A percentile compares a stretch with the other conserved stretches of the same genome.
Conservation (phyloP, 2,329 filamentous ascomycete species). For the Exophiala bonariae region DNA sequence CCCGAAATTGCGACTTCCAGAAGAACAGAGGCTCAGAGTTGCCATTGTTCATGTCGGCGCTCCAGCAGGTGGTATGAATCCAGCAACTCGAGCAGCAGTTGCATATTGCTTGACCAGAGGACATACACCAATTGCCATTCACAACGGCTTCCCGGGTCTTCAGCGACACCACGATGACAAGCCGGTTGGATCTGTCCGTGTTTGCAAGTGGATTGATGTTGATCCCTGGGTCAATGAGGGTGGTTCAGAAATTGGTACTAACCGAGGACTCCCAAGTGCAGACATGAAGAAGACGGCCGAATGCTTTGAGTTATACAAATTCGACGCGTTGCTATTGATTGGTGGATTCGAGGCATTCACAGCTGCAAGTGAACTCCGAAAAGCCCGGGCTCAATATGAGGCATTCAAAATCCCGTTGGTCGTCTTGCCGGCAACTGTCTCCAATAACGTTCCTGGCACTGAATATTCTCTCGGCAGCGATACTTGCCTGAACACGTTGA, state of each 20-base stretch:
- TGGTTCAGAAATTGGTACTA: constrained; percentile 96
- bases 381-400: constrained; percentile 74
- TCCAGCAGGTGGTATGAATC: constrained; percentile 97
- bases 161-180: constrained; percentile 84
- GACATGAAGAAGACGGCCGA: constrained; percentile 81
- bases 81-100: constrained; percentile 87
- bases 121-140: constrained; percentile 88
- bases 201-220: constrained; percentile 89
- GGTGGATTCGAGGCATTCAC: constrained; percentile 98
- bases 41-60: constrained; percentile 97
- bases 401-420: constrained; percentile 91
- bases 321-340: constrained; percentile 88
- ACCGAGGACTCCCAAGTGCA: constrained; percentile 86
- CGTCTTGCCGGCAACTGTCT: constrained; percentile 92
- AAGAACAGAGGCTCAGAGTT: constrained; percentile 82
- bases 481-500: constrained; percentile 92
- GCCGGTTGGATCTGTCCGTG: constrained; percentile 77
- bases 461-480: constrained; percentile 97
- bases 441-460: constrained; percentile 96
- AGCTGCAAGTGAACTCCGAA: constrained; percentile 80
- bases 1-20: constrained; percentile 65
- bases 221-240: constrained; percentile 95
- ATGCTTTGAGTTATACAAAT: constrained; percentile 81
- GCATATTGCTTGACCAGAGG: constrained; percentile 89
- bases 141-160: constrained; percentile 95